phyloP scores from a whole-genome alignment of 225 moss, liverwort and hornwort species.

The Asterella californica region DNA sequence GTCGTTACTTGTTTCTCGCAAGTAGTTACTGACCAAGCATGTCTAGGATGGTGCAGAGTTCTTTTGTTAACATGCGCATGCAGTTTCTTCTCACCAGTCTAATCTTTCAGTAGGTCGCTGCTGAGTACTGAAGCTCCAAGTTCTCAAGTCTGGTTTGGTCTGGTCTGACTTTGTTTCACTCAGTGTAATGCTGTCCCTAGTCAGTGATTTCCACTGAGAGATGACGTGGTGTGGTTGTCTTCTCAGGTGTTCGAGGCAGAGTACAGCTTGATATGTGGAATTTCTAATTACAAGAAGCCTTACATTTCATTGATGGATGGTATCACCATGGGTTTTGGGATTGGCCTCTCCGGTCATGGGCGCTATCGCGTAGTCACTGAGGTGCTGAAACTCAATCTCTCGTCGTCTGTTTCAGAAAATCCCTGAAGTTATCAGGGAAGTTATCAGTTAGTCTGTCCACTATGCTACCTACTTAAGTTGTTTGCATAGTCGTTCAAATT shows the following conservation, averaged over 20 bases:
- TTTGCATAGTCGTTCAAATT: neutral
- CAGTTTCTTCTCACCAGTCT: neutral
- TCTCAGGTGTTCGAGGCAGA: slow-evolving; percentile 75
- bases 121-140: neutral
- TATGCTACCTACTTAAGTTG: neutral
- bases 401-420: neutral
- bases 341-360: slow-evolving; percentile 91
- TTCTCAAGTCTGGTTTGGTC: neutral
- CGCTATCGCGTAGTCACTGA: slow-evolving; percentile 84
- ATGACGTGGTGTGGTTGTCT: neutral
- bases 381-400: slow-evolving; percentile 33
- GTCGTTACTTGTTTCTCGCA: slow-evolving; percentile 29
- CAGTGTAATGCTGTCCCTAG: neutral
- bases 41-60: neutral
- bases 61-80: neutral
- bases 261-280: slow-evolving; percentile 86
- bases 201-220: neutral
- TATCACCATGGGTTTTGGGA: slow-evolving; percentile 92
- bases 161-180: neutral
- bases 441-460: no score
- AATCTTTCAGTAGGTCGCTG: neutral
- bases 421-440: neutral
- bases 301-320: slow-evolving; percentile 96
- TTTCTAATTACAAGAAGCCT: slow-evolving; percentile 82
- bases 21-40: neutral